phyloP scores from a whole-genome alignment of 2,329 filamentous ascomycete species.

The Beauveria scarabaeidicola region DNA sequence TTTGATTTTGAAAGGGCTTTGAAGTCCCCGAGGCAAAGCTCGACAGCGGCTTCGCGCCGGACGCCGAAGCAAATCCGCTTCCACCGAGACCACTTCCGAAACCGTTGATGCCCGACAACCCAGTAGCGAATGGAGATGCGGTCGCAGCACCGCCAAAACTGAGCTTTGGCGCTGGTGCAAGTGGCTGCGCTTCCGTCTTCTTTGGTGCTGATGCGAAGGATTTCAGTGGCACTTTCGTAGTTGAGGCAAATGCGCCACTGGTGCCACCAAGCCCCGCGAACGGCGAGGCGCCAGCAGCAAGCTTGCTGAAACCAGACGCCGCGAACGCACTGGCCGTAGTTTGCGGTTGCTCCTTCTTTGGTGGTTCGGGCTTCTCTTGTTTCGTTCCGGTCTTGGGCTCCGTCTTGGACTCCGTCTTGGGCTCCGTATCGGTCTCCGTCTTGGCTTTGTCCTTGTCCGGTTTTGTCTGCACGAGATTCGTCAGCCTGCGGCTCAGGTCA shows the following conservation, averaged over 20 bases:
- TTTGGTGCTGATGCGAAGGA: conserved; percentile 25
- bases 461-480: conserved; percentile 3
- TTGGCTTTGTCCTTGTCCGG: not conserved
- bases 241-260: conserved; percentile 42
- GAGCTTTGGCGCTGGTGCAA: conserved; percentile 34
- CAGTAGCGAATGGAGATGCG: conserved; percentile 39
- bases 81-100: conserved; percentile 40
- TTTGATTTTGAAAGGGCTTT: conserved; percentile 42
- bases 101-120: conserved; percentile 32
- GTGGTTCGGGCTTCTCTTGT: conserved; percentile 11
- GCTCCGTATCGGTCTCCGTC: not conserved
- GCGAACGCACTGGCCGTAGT: conserved; percentile 57
- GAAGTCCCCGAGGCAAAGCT: conserved; percentile 61
- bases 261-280: conserved; percentile 49
- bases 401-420: not conserved
- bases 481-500: conserved; percentile 6
- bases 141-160: conserved; percentile 36
- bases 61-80: conserved; percentile 36
- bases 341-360: conserved; percentile 20
- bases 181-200: conserved; percentile 19
- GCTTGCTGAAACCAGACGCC: conserved; percentile 58
- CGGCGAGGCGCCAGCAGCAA: conserved; percentile 55
- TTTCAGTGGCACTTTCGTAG: conserved; percentile 27
- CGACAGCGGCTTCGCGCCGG: conserved; percentile 40
- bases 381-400: not conserved